Evolutionary conservation across 805 yeast genomes (phyloP).

Genomic region (Cyberlindnera maclurae): DNA sequence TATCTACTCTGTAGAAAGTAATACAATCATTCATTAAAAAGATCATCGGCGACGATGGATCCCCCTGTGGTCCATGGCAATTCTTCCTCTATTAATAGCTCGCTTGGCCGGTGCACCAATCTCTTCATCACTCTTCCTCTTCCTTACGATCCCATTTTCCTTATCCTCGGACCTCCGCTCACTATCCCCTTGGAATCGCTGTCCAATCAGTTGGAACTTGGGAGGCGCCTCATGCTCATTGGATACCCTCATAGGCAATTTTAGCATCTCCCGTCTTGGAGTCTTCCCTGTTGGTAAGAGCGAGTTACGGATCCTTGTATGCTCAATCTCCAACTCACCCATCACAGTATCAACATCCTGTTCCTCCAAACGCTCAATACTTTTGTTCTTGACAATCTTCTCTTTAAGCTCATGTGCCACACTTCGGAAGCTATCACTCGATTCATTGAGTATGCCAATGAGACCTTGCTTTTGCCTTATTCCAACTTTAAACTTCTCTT

Average conservation of each 20-base stretch:
- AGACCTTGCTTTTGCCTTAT: constrained; percentile 1
- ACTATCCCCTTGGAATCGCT: constrained; percentile 12
- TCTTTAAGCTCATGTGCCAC: constrained; percentile 3
- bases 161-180: constrained; percentile 4
- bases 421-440: background rate
- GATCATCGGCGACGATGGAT: too few species aligned
- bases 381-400: constrained; percentile 9
- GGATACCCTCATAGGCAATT: constrained; percentile 8
- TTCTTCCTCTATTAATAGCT: background rate
- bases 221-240: constrained; percentile 19
- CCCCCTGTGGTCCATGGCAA: too few species aligned
- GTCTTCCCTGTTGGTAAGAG: constrained; percentile 26
- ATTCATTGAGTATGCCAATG: background rate
- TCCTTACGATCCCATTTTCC: constrained; percentile 7
- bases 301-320: constrained; percentile 18
- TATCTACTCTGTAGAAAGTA: too few species aligned
- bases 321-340: constrained; percentile 20
- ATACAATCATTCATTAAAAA: too few species aligned
- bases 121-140: constrained; percentile 11
- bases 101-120: background rate
- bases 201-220: constrained; percentile 23
- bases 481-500: constrained; percentile 2
- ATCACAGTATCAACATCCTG: constrained; percentile 18
- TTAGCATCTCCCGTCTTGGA: constrained; percentile 18
- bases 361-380: constrained; percentile 12